These are phyloP conservation scores for Penicillium antarcticum DNA, from an alignment of 495 filamentous ascomycete species.

Conservation along the genomic window DNA sequence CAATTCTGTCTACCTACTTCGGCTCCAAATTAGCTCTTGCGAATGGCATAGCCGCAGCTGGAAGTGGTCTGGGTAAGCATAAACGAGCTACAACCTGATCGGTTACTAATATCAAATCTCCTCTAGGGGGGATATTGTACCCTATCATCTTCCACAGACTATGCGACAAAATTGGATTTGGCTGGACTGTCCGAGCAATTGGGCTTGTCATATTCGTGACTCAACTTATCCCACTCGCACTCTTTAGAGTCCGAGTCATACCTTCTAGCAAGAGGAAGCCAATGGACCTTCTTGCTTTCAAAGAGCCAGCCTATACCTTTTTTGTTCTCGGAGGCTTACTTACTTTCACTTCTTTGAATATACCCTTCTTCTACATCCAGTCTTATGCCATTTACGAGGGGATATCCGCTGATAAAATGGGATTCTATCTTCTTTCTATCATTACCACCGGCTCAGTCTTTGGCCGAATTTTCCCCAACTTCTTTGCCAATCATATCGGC, in stretches of 20 bases:
- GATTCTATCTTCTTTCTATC: not conserved
- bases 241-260: not conserved
- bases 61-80: slow-evolving; percentile 4
- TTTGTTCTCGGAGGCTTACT: not conserved
- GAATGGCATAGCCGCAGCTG: slow-evolving; percentile 30
- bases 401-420: not conserved
- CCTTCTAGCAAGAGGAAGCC: not conserved
- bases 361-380: slow-evolving; percentile 1
- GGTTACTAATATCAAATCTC: not conserved
- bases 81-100: too few relatives aligned
- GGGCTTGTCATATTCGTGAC: not conserved
- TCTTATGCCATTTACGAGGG: not conserved
- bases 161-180: not conserved
- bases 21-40: slow-evolving; percentile 27
- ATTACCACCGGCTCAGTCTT: not conserved
- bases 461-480: not conserved
- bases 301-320: not conserved
- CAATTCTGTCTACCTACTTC: slow-evolving; percentile 35
- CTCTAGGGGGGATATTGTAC: not conserved
- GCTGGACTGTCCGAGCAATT: not conserved
- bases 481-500: slow-evolving; percentile 24
- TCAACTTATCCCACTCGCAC: not conserved
- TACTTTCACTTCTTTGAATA: not conserved
- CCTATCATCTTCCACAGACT: not conserved
- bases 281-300: not conserved